Conservation (phyloP, 2,329 filamentous ascomycete species). For the Zasmidium angulare region DNA sequence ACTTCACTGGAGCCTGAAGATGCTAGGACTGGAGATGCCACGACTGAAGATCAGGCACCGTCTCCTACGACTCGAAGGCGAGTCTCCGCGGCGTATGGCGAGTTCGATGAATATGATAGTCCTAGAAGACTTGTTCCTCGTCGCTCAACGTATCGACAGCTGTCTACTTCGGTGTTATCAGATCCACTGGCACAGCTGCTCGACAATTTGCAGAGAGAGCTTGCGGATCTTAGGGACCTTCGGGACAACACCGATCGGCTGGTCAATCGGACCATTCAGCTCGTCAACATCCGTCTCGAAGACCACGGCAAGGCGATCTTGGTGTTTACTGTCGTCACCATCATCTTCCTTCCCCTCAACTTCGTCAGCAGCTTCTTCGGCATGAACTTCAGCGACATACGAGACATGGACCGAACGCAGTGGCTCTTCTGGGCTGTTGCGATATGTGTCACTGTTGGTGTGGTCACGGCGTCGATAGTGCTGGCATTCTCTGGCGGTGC, state of each 20-base stretch:
- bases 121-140: constrained; percentile 21
- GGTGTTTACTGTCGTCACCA: constrained; percentile 46
- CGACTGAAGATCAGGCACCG: background rate
- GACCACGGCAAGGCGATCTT: constrained; percentile 47
- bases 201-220: constrained; percentile 43
- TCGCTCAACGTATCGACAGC: constrained; percentile 39
- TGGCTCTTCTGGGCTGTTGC: constrained; percentile 43
- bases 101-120: constrained; percentile 10
- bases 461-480: constrained; percentile 40
- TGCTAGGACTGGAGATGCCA: background rate
- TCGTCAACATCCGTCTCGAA: constrained; percentile 47
- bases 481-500: constrained; percentile 43
- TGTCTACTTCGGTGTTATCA: constrained; percentile 38
- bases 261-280: constrained; percentile 45
- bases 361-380: constrained; percentile 47
- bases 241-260: constrained; percentile 45
- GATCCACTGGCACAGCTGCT: constrained; percentile 41
- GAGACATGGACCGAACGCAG: constrained; percentile 41
- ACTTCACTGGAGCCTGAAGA: constrained; percentile 2
- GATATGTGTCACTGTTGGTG: constrained; percentile 38
- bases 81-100: background rate
- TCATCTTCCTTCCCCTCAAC: constrained; percentile 45
- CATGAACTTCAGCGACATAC: constrained; percentile 45
- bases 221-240: constrained; percentile 41
- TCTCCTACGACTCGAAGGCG: constrained; percentile 3